Percentiles rank a stretch among this genome's conserved stretches.
phyloP scores from a whole-genome alignment of 108 stramenopile species.

The Hondaea fermentalgiana region DNA sequence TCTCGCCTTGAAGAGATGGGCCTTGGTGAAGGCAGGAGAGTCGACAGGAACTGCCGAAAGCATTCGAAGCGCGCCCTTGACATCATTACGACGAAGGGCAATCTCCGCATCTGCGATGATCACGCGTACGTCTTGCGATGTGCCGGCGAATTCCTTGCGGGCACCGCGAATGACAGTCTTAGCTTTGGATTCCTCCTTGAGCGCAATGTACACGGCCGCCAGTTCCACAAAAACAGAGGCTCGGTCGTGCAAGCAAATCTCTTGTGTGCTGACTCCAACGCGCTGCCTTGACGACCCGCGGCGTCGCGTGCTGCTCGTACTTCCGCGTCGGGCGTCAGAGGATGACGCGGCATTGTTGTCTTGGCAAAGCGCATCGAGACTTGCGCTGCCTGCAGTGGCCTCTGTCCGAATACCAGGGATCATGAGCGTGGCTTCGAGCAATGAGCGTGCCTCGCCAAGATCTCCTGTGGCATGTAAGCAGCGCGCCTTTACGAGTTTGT shows the following conservation, averaged over 20 bases:
- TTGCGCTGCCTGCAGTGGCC: background rate
- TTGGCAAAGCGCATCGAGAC: background rate
- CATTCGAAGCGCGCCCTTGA: constrained; percentile 42
- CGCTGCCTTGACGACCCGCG: background rate
- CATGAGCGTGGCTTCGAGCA: constrained; percentile 34
- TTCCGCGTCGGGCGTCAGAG: background rate
- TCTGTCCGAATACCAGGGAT: background rate
- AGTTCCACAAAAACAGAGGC: constrained; percentile 29
- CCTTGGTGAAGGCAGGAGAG: constrained; percentile 30
- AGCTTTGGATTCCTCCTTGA: constrained; percentile 23
- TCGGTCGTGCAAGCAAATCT: constrained; percentile 23
- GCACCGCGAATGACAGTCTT: constrained; percentile 17
- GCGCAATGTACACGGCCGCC: background rate
- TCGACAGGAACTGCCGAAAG: constrained; percentile 31
- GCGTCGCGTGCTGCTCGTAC: background rate
- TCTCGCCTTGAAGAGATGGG: constrained; percentile 45
- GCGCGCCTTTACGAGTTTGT: constrained; percentile 32
- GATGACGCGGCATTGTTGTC: background rate
- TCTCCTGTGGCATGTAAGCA: constrained; percentile 26
- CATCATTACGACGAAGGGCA: constrained; percentile 35
- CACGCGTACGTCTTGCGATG: constrained; percentile 42
- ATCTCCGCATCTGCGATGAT: constrained; percentile 47
- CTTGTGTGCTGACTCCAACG: background rate
- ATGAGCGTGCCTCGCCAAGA: constrained; percentile 33
- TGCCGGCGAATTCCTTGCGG: constrained; percentile 23